Base-by-base conservation (phyloP, 441 rosid species). In the Pelargonium australe region DNA sequence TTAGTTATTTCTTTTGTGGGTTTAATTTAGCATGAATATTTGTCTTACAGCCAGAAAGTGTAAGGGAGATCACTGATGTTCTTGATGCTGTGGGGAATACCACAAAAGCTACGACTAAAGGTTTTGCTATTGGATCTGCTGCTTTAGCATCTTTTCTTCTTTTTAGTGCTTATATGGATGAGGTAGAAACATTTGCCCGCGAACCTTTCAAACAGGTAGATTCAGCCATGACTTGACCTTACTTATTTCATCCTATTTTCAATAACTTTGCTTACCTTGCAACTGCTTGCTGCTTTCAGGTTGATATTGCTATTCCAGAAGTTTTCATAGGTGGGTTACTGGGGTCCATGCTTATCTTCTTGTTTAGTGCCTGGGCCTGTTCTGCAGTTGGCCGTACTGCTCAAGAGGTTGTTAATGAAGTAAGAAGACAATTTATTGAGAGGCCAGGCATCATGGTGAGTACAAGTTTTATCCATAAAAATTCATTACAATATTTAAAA, bases 51-150 rank as follows among this genome's bases (percentile, higher is more conserved):
- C 96, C 96, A 44, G 97, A 95, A 80, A 95, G 98, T 78, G 98
- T 95, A 77, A 83, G 99, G 75, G 97, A 95, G 78, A 92, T 92
- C 73, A 94, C 96, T 47, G 99, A 94, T 80, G 76, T 94, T 76
- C 94, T 94, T 75, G 97, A 94, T 85, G 99, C 99, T 19, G 99
- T 94, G 51, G 99, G 99, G 60, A 94, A 94, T 80, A 94, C 97
- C 58, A 95, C 97, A 71, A 95, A 95, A 80, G 98, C 98, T 80
- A 90, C 97, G 57, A 95, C 99, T 3, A 95, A 95, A 86, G 99
- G 98, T 23, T 95, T 92, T 84, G 99, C 99, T 55, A 90, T 95
- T 81, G 98, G 98, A 71, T 95, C 99, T 72, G 99, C 98, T 37
- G 98, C 97, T 41, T 95, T 95, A 67, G 99, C 98, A 61, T 95